Base-by-base conservation (phyloP, 148 eudicot species). In the Rhododendron ferrugineum region DNA sequence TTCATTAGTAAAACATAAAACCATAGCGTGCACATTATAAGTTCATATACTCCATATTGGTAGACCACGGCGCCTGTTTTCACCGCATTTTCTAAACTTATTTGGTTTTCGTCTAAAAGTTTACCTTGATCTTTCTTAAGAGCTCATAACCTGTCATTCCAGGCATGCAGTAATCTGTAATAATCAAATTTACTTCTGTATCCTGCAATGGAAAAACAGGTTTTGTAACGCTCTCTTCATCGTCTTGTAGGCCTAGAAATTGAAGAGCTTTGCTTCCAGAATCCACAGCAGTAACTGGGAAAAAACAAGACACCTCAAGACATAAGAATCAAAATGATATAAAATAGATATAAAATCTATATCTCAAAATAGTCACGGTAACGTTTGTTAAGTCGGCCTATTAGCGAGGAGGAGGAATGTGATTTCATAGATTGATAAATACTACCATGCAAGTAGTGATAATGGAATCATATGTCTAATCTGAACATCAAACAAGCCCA, bases 201-300 rank as follows among this genome's bases (percentile, higher is more conserved):
- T 89, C 93, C 94, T 92, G 88, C 79, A 58, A 36, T 36, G 5
- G 0, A 14, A 82, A 44, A 26, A 5, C 14, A 18, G 54, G 60
- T 14, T 80, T 56, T 83, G 47, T 36, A 11, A 86, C 82, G 42
- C 40, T 66, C 23, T 84, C 75, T 7, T 82, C 80, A 36, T 89
- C 90, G 56, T 89, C 87, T 37, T 82, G 85, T 88, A 93, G 88
- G 3, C 96, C 96, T 54, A 94, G 86, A 58, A 91, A 89, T 64
- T 92, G 92, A 85, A 94, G 80, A 60, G 96, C 96, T 78, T 92
- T 94, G 42, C 78, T 87, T 76, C 96, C 96, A 86, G 96, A 94
- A 82, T 94, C 95, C 37, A 92, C 94, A 46, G 85, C 93, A 22
- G 96, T 93, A 73, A 93, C 96, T 93, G 88, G 72, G 81, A 77